phyloP scores from a whole-genome alignment of 1,284 basidiomycete species.

The Blastosporella zonata region DNA sequence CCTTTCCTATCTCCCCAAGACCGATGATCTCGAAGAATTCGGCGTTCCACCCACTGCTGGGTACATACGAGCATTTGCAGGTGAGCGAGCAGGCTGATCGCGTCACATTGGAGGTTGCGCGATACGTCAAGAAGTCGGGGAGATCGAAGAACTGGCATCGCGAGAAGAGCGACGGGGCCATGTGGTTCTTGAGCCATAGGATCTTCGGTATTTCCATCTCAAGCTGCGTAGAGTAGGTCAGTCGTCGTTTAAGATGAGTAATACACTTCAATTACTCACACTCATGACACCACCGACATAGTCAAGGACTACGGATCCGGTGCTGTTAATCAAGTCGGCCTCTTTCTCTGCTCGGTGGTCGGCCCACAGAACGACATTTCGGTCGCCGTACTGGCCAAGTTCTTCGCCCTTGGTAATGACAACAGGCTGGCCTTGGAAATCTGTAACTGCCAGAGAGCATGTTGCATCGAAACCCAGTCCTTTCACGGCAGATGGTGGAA shows the following conservation, averaged over 20 bases:
- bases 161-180: slow-evolving; percentile 74
- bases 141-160: slow-evolving; percentile 95
- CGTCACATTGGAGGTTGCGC: slow-evolving; percentile 75
- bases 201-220: slow-evolving; percentile 98
- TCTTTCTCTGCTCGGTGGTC: slow-evolving; percentile 94
- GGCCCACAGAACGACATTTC: slow-evolving; percentile 91
- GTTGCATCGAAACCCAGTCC: slow-evolving; percentile 97
- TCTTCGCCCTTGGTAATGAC: slow-evolving; percentile 72
- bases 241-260: not conserved
- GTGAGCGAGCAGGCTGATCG: slow-evolving; percentile 93
- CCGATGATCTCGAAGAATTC: slow-evolving; percentile 87
- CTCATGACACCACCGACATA: slow-evolving; percentile 98
- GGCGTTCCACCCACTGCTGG: slow-evolving; percentile 83
- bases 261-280: slow-evolving; percentile 36
- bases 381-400: slow-evolving; percentile 64
- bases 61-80: slow-evolving; percentile 98
- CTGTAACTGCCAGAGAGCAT: slow-evolving; percentile 89
- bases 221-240: slow-evolving; percentile 49
- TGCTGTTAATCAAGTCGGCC: slow-evolving; percentile 86
- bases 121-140: slow-evolving; percentile 95
- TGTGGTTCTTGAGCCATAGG: slow-evolving; percentile 92
- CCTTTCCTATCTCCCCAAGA: slow-evolving; percentile 62
- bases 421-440: slow-evolving; percentile 73
- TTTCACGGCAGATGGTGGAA: slow-evolving; percentile 68
- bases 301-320: slow-evolving; percentile 82